phyloP scores from a whole-genome alignment of 768 basidiomycete genomes.

The Lactarius quietus region DNA sequence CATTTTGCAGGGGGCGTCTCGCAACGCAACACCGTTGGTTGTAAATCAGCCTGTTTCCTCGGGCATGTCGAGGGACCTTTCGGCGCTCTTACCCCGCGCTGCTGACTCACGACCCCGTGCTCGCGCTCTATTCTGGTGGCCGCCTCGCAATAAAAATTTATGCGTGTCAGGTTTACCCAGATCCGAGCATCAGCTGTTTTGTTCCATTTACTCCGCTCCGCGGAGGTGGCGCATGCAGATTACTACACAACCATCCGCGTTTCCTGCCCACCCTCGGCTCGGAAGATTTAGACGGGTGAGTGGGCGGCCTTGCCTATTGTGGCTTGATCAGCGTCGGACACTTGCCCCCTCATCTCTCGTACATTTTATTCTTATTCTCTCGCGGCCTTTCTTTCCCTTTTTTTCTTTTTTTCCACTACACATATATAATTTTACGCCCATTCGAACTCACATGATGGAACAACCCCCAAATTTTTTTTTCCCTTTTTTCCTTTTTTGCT shows the following conservation, averaged over 20 bases:
- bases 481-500: not conserved
- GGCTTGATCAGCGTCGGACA: not conserved
- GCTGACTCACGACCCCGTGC: not conserved
- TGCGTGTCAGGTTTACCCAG: not conserved
- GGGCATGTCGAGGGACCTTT: not conserved
- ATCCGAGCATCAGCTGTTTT: not conserved
- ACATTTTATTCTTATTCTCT: constrained; percentile 14
- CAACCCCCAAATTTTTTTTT: not conserved
- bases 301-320: not conserved
- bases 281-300: not conserved
- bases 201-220: not conserved
- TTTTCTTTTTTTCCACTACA: not conserved
- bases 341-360: not conserved
- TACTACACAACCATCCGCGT: not conserved
- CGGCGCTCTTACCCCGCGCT: not conserved
- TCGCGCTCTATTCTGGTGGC: not conserved
- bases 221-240: not conserved
- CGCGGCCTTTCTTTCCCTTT: not conserved
- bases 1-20: not conserved
- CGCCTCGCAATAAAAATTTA: not conserved
- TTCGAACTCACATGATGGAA: constrained; percentile 15
- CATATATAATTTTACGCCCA: constrained; percentile 9
- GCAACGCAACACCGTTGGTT: not conserved
- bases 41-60: not conserved
- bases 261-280: not conserved